Evolutionary conservation across 2,329 filamentous ascomycete genomes (phyloP).

Genomic region (Xylariales sp.): DNA sequence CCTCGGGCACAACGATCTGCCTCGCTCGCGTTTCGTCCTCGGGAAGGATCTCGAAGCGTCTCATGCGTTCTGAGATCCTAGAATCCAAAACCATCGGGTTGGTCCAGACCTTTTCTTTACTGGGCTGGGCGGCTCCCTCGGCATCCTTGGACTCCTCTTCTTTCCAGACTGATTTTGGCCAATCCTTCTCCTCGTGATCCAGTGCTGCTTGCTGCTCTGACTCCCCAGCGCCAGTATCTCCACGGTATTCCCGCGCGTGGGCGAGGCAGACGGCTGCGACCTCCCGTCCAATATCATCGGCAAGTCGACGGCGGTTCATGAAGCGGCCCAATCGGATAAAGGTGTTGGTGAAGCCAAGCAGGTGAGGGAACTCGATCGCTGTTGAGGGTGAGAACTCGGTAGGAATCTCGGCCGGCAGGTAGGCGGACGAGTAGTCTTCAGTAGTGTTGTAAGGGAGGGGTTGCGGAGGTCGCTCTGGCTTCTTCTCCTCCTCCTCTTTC

Average conservation of each 20-base stretch:
- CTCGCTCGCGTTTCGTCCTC: slow-evolving; percentile 67
- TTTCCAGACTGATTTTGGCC: slow-evolving; percentile 76
- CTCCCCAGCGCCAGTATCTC: slow-evolving; percentile 27
- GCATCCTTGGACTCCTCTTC: slow-evolving; percentile 37
- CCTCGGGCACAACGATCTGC: slow-evolving; percentile 58
- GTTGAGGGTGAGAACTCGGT: slow-evolving; percentile 67
- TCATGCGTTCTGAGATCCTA: slow-evolving; percentile 75
- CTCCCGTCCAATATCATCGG: slow-evolving; percentile 81
- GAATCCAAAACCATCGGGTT: slow-evolving; percentile 71
- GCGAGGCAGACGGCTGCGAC: slow-evolving; percentile 80
- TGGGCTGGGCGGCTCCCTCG: slow-evolving; percentile 21
- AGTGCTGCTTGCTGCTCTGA: slow-evolving; percentile 64
- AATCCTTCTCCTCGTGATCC: slow-evolving; percentile 69
- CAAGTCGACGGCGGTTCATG: slow-evolving; percentile 77
- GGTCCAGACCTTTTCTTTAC: slow-evolving; percentile 67
- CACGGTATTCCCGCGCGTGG: slow-evolving; percentile 45
- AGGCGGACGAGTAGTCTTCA: slow-evolving; percentile 63
- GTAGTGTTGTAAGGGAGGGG: slow-evolving; percentile 71
- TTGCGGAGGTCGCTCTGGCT: slow-evolving; percentile 56
- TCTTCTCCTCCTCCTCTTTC: slow-evolving; percentile 44
- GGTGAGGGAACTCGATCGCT: slow-evolving; percentile 76
- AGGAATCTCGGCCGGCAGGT: slow-evolving; percentile 63
- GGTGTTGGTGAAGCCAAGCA: slow-evolving; percentile 89
- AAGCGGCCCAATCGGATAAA: slow-evolving; percentile 83
- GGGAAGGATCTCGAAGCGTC: slow-evolving; percentile 64